phyloP scores from a whole-genome alignment of 2,329 filamentous ascomycete species.

The Trichocomaceae sp. region DNA sequence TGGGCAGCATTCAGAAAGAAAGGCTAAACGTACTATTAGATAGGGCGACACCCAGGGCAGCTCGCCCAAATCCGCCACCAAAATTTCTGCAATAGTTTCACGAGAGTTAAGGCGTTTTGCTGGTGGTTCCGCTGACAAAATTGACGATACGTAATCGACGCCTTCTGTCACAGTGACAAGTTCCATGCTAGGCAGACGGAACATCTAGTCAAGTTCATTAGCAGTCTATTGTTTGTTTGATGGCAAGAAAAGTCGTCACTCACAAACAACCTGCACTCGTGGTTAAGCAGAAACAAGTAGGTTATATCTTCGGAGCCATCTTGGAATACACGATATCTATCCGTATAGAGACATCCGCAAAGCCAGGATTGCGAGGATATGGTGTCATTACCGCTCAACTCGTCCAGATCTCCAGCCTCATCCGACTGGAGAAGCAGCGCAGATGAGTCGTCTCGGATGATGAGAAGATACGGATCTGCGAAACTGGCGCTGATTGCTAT shows the following conservation, averaged over 20 bases:
- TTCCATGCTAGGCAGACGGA: constrained; percentile 66
- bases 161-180: constrained; percentile 70
- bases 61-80: constrained; percentile 82
- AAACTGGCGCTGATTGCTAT: constrained; percentile 75
- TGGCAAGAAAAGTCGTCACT: constrained; percentile 28
- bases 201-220: constrained; percentile 52
- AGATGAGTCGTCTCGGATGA: constrained; percentile 77
- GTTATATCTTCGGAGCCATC: constrained; percentile 43
- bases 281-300: constrained; percentile 70
- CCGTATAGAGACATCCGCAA: constrained; percentile 76
- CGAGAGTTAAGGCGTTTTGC: constrained; percentile 64
- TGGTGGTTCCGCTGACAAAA: constrained; percentile 65
- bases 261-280: constrained; percentile 68
- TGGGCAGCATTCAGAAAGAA: background rate
- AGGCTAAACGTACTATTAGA: constrained; percentile 60
- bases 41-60: constrained; percentile 63
- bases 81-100: constrained; percentile 68
- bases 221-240: background rate
- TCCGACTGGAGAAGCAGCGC: constrained; percentile 74
- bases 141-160: constrained; percentile 68
- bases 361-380: constrained; percentile 64
- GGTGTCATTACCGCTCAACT: constrained; percentile 60
- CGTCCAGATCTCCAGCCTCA: constrained; percentile 75
- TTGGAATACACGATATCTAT: constrained; percentile 52
- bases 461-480: constrained; percentile 74